Percentiles rank a stretch among this genome's conserved stretches.
These are phyloP conservation scores for Candida gigantensis DNA, from an alignment of 1,139 yeast genomes.

Conservation along the genomic window DNA sequence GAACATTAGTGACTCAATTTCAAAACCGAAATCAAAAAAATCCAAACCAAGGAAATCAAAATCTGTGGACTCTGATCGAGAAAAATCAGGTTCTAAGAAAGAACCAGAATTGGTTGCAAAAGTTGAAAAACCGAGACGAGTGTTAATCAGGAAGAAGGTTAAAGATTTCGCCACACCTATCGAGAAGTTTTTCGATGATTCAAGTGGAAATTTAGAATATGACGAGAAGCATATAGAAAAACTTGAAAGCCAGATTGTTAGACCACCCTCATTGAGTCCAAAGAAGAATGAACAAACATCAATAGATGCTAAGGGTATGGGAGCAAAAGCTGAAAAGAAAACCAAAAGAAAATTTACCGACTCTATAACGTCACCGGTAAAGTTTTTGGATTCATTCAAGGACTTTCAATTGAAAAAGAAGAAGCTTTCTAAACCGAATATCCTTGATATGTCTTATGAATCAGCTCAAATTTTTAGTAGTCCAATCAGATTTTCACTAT, in stretches of 20 bases:
- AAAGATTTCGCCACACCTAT: conserved; percentile 2
- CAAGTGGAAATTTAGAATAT: conserved; percentile 12
- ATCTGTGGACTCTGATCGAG: background rate
- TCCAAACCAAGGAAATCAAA: background rate
- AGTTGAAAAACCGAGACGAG: conserved; percentile 7
- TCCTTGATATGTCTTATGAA: conserved; percentile 17
- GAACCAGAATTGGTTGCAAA: conserved; percentile 1
- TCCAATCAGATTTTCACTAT: background rate
- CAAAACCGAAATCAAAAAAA: background rate
- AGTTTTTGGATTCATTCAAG: conserved; percentile 5
- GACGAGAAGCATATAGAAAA: conserved; percentile 13
- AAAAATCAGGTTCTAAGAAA: conserved; percentile 3
- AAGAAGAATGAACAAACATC: too few relatives aligned
- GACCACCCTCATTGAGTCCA: too few relatives aligned
- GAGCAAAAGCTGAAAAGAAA: background rate
- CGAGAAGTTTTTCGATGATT: conserved; percentile 9
- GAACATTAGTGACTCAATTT: conserved; percentile 1
- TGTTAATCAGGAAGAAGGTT: conserved; percentile 5
- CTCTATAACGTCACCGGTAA: conserved; percentile 10
- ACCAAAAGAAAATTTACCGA: background rate
- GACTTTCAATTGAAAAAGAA: conserved; percentile 5
- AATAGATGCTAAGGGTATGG: background rate
- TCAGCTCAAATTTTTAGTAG: conserved; percentile 1
- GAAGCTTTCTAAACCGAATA: conserved; percentile 12
- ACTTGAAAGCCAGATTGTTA: conserved; percentile 10